Evolutionary conservation across 2,329 filamentous ascomycete genomes (phyloP), one percentile per base, ranked within the genome.

Genomic region (Sclerotinia borealis): DNA sequence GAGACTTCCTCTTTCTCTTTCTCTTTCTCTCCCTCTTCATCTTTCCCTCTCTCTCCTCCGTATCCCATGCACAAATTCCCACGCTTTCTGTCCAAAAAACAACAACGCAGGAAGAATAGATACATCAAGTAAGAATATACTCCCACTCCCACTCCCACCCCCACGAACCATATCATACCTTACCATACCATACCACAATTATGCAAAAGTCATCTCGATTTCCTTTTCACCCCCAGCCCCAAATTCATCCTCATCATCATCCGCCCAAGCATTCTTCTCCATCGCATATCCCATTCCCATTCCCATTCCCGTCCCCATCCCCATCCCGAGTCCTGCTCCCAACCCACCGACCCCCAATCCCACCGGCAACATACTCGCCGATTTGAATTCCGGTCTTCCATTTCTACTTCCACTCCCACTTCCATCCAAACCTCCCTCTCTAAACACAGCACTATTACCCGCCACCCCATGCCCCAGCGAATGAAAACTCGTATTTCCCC

Each of bases 151-250:
- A 9, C 3, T 17, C 3, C 15, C 37, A 7, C 27, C 37, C 13
- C n/a, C 52, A 7, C 17, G 11, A 59, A 45, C 27, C 13, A n/a
- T n/a, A n/a, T n/a, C n/a, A n/a, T n/a, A n/a, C n/a, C n/a, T n/a
- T n/a, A n/a, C n/a, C n/a, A n/a, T n/a, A n/a, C n/a, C n/a, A n/a
- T n/a, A n/a, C n/a, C n/a, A n/a, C 39, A 54, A 61, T 48, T 71
- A 73, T 68, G 73, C 90, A 84, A 93, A 93, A 67, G 88, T 92
- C 88, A 93, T 89, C 37, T 84, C 83, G 67, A 93, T 90, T 75
- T 92, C 89, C 73, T 86, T 85, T 75, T 92, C 89, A 71, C 84
- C 82, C 22, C 86, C 87, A 77, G 89, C 89, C 58, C 89, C 83
- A 37, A 88, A 84, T 49, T 91, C 87, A 59, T 89, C 83, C 31